Percentiles rank a stretch among this genome's conserved stretches.
Evolutionary conservation across 306 rosid species (phyloP).

Genomic region (Dryas alaskensis): DNA sequence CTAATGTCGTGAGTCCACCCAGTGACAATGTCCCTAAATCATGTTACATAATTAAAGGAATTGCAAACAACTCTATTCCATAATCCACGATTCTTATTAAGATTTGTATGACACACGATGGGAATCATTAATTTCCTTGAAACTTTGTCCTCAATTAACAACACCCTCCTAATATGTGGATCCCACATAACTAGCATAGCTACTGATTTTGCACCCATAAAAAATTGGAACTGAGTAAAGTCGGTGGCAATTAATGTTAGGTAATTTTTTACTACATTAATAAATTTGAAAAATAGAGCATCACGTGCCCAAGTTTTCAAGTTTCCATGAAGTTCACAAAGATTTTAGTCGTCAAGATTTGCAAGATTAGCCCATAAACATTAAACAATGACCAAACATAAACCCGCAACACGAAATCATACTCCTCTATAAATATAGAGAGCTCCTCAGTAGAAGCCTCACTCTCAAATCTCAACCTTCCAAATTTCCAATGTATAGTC

Average conservation of each 20-base stretch:
- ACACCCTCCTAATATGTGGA: neutral
- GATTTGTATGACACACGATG: neutral
- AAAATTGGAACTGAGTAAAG: neutral
- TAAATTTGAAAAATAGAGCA: neutral
- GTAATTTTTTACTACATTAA: neutral
- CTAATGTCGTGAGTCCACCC: neutral
- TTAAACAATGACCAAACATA: neutral
- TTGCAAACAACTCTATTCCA: neutral
- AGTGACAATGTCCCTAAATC: neutral
- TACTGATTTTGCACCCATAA: neutral
- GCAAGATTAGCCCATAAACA: too few relatives aligned
- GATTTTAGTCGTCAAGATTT: neutral
- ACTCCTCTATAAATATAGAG: slow-evolving; percentile 10
- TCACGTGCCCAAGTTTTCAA: neutral
- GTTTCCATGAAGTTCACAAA: neutral
- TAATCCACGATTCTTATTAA: neutral
- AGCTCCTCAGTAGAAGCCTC: neutral
- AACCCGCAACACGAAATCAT: neutral
- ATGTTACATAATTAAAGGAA: neutral
- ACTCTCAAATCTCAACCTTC: neutral
- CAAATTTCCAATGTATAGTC: too few relatives aligned
- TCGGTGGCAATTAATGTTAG: neutral
- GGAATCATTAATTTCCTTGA: neutral
- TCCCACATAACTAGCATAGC: neutral
- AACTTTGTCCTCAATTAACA: neutral